These are phyloP conservation scores for Penicillium decumbens DNA, from an alignment of 2,329 filamentous ascomycete species.

Conservation along the genomic window DNA sequence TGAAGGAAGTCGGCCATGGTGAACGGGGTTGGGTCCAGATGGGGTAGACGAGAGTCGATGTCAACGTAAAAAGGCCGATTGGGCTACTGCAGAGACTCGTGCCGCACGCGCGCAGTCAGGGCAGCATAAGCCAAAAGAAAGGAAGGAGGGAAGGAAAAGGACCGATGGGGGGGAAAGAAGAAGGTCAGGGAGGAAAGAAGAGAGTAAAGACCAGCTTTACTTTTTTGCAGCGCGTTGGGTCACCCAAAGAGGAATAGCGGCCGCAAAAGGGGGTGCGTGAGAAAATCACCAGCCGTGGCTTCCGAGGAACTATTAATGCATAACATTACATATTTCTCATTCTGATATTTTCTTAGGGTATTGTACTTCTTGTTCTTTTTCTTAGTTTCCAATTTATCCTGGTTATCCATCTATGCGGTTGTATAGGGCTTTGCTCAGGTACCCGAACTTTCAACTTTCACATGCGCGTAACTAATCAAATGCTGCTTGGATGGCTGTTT, in stretches of 20 bases:
- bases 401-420: neutral
- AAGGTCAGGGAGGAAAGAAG: slow-evolving; percentile 44
- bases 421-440: neutral
- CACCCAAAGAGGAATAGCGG: slow-evolving; percentile 25
- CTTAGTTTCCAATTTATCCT: no score
- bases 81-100: neutral
- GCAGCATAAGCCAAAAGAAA: slow-evolving; percentile 51
- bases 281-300: slow-evolving; percentile 15
- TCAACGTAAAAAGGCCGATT: slow-evolving; percentile 1
- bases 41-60: neutral
- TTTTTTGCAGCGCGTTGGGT: slow-evolving; percentile 26
- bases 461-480: slow-evolving; percentile 3
- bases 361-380: neutral
- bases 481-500: neutral
- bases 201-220: slow-evolving; percentile 13
- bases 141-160: slow-evolving; percentile 49
- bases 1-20: slow-evolving; percentile 51
- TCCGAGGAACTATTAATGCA: slow-evolving; percentile 10
- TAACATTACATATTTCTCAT: neutral
- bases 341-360: neutral
- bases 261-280: slow-evolving; percentile 26
- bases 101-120: slow-evolving; percentile 4
- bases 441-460: slow-evolving; percentile 2
- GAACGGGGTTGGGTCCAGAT: slow-evolving; percentile 12
- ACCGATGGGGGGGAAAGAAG: slow-evolving; percentile 58